Percentiles rank a stretch among this genome's conserved stretches.
phyloP scores from a whole-genome alignment of 352 stramenopile species.

The Globisporangium polare region DNA sequence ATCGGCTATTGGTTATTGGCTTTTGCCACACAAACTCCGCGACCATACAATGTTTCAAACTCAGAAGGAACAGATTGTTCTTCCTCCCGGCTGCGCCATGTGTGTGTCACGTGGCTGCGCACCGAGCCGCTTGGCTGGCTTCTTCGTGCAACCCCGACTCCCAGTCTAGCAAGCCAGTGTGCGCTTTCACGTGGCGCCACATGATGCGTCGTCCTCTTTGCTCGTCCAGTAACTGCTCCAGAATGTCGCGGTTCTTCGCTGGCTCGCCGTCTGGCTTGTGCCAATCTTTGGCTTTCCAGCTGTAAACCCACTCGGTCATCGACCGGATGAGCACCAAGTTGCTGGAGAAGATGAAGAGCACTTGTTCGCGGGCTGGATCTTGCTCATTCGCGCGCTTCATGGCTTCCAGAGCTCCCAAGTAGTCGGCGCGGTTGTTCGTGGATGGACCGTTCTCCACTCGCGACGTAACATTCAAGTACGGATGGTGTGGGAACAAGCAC shows the following conservation, averaged over 20 bases:
- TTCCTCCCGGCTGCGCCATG: too few relatives aligned
- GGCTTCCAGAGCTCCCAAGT: conserved; percentile 28
- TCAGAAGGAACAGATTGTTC: too few relatives aligned
- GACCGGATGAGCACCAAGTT: conserved; percentile 78
- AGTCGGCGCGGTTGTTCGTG: conserved; percentile 33
- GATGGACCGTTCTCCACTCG: conserved; percentile 36
- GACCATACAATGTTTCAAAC: too few relatives aligned
- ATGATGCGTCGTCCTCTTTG: conserved; percentile 42
- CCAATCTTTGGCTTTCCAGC: conserved; percentile 63
- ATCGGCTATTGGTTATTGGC: background rate
- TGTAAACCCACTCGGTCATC: conserved; percentile 71
- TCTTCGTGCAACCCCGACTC: background rate
- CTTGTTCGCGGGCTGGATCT: conserved; percentile 22
- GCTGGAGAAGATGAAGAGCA: conserved; percentile 75
- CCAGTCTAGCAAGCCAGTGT: conserved; percentile 33
- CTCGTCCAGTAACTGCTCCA: conserved; percentile 48
- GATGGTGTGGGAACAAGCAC: conserved; percentile 69
- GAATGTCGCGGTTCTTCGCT: conserved; percentile 64
- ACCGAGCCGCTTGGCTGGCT: background rate
- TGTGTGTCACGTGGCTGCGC: too few relatives aligned
- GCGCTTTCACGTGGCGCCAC: conserved; percentile 66
- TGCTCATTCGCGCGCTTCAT: conserved; percentile 67
- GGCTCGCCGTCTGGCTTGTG: conserved; percentile 45
- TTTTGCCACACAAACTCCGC: too few relatives aligned
- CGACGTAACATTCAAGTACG: conserved; percentile 58